These are phyloP conservation scores for Alternaria alternata DNA, from an alignment of 2,329 filamentous ascomycete genomes.

Conservation along the genomic window DNA sequence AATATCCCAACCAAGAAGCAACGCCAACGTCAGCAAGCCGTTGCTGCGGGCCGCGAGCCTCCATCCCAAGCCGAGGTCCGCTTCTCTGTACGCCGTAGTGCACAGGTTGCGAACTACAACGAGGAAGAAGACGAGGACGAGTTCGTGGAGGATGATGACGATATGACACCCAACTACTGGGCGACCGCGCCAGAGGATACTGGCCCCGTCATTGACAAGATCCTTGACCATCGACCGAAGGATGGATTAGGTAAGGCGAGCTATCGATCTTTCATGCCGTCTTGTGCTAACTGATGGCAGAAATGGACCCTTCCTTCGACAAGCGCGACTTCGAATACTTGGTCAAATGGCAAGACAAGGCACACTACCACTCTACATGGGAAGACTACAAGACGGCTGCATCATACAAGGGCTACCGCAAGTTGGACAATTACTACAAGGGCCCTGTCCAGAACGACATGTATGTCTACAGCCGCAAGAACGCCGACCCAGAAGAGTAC, in stretches of 20 bases:
- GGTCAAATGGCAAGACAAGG: constrained; percentile 96
- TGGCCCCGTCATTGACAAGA: constrained; percentile 85
- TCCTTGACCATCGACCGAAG: constrained; percentile 84
- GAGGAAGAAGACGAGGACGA: constrained; percentile 68
- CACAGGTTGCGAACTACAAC: constrained; percentile 75
- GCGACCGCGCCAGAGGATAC: constrained; percentile 75
- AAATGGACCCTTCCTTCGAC: constrained; percentile 45
- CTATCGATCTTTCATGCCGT: background rate
- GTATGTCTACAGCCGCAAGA: constrained; percentile 62
- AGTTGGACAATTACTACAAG: constrained; percentile 93
- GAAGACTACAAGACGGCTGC: constrained; percentile 78
- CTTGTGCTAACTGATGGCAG: constrained; percentile 35
- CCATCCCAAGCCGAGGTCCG: constrained; percentile 80
- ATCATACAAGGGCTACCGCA: constrained; percentile 82
- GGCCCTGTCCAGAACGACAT: constrained; percentile 84
- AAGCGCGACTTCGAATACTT: constrained; percentile 87
- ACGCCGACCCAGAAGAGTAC: constrained; percentile 80
- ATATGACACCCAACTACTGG: constrained; percentile 75
- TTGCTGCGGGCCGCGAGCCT: constrained; percentile 66
- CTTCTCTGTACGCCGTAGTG: constrained; percentile 87
- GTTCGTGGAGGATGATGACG: constrained; percentile 65
- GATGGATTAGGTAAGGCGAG: constrained; percentile 62
- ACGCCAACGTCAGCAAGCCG: constrained; percentile 72
- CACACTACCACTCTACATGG: constrained; percentile 96
- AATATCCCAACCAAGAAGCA: constrained; percentile 76